Base-by-base conservation (phyloP, 169 alveolate genomes). In the Cryptosporidium muris region DNA sequence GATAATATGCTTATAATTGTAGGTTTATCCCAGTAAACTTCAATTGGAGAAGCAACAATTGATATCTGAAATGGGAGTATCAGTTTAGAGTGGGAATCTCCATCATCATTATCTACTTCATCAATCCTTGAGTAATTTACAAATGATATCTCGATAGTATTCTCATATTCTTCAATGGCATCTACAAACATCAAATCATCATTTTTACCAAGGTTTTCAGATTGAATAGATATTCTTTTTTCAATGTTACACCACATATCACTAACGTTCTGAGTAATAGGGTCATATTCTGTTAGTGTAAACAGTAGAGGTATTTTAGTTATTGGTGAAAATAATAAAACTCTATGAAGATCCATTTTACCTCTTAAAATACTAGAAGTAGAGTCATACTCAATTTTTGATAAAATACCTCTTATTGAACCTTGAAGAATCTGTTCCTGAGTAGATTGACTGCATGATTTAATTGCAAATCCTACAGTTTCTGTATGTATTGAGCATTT, bases 161-260 rank as follows among this genome's bases (percentile, higher is more conserved):
- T 74, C 5, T 74, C 85, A 74, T 74, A 74, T 11, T 74, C 85
- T 42, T 74, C 85, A 38, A 74, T 25, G 6, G 85, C 85, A 74
- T 74, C 85, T 6, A 34, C 85, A 74, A 58, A 74, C 2, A 48
- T 54, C 42, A 58, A 16, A 38, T 74, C 85, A 74, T 58, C 58
- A 40, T 8, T 53, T 38, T 9, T 11, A 51, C 25, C 5, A 2
- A 25, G 38, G 38, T 25, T 38, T 4, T 42, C 36, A 48, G 6
- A 45, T 12, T 48, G 62, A 48, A 4, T 3, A 25, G 25, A 25
- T 56, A 48, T 25, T 49, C 48, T 74, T 38, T 74, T 74, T 14
- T 74, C 85, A 49, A 56, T 47, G n/a, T 60, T 60, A n/a, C 49
- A 40, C 42, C 45, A 53, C 8, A 62, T 37, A 37, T 56, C 85